phyloP scores from a whole-genome alignment of 2,329 filamentous ascomycete genomes.

The Microdochium paspali region DNA sequence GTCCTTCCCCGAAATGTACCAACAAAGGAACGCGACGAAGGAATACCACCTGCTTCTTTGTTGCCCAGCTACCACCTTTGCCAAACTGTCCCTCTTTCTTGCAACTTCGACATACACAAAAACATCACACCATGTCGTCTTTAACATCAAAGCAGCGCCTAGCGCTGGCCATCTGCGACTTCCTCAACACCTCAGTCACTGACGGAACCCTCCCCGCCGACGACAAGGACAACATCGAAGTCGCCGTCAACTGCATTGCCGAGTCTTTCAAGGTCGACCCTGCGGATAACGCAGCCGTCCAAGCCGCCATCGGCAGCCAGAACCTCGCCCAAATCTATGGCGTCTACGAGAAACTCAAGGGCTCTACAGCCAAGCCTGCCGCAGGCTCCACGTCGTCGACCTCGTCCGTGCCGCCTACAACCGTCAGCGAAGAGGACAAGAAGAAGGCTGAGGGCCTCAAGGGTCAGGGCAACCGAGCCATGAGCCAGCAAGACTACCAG shows the following conservation, averaged over 20 bases:
- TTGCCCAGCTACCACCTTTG: no score
- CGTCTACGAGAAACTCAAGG: conserved; percentile 92
- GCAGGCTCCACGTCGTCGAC: conserved; percentile 16
- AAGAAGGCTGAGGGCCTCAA: conserved; percentile 83
- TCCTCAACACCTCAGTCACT: conserved; percentile 71
- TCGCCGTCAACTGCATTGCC: conserved; percentile 87
- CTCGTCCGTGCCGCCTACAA: conserved; percentile 15
- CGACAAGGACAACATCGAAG: conserved; percentile 87
- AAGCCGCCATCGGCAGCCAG: conserved; percentile 74
- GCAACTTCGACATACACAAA: neutral
- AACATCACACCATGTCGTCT: neutral
- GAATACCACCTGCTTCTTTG: neutral
- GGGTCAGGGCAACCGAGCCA: conserved; percentile 83
- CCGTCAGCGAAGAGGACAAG: conserved; percentile 49
- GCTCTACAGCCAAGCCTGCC: conserved; percentile 34
- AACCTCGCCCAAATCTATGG: conserved; percentile 85
- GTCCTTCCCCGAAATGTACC: neutral
- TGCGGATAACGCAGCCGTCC: conserved; percentile 60
- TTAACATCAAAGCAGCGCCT: conserved; percentile 63
- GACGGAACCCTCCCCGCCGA: conserved; percentile 85
- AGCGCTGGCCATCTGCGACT: conserved; percentile 94
- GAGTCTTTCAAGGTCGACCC: conserved; percentile 94
- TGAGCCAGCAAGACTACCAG: conserved; percentile 87
- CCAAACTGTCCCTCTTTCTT: neutral
- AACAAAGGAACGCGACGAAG: neutral